Base-by-base conservation (phyloP, 2,329 filamentous ascomycete genomes). In the Penicillium sp. region DNA sequence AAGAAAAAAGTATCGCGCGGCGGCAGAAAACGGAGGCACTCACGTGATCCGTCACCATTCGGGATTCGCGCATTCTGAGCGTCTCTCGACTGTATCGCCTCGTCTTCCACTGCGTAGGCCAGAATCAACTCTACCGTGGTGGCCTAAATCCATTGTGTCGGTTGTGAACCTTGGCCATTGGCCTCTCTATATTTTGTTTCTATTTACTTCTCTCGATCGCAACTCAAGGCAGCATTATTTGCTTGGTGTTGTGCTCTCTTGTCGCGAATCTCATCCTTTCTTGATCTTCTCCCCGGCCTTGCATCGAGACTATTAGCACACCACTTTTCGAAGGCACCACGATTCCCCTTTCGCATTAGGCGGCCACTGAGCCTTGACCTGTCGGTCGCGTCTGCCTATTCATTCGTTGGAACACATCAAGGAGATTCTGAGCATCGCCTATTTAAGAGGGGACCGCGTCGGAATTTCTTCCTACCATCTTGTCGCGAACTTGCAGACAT, bases 21-120 rank as follows among this genome's bases (percentile, higher is more conserved):
- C 45, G 44, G 47, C 47, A 56, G 45, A 61, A 61, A 59, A 50
- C 48, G 35, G 10, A 16, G 4, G 13, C 8, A 4, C n/a, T 57
- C 60, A 63, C 60, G 60, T 63, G 60, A 45, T 49, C 53, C 47
- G 52, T 60, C 59, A 60, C 57, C 48, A 49, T 52, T 53, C 54
- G 40, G 52, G 54, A 52, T 52, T 56, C 57, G 57, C 56, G 56
- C 47, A 48, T 42, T 52, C 45, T 45, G 39, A 39, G 48, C 32
- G 37, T 45, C 44, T 47, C 40, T 55, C 45, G 45, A 47, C 49
- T 40, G 39, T 44, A 48, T 51, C 44, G 51, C 38, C 47, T 54
- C 48, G 33, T 35, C 45, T 43, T 50, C 41, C 20, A 30, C 14
- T 23, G 15, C 27, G 18, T 16, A 35, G 32, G 26, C 37, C 30